Percentiles rank a stretch among this genome's conserved stretches.
phyloP scores from a whole-genome alignment of 2,329 filamentous ascomycete genomes.

The Aspergillus jensenii region DNA sequence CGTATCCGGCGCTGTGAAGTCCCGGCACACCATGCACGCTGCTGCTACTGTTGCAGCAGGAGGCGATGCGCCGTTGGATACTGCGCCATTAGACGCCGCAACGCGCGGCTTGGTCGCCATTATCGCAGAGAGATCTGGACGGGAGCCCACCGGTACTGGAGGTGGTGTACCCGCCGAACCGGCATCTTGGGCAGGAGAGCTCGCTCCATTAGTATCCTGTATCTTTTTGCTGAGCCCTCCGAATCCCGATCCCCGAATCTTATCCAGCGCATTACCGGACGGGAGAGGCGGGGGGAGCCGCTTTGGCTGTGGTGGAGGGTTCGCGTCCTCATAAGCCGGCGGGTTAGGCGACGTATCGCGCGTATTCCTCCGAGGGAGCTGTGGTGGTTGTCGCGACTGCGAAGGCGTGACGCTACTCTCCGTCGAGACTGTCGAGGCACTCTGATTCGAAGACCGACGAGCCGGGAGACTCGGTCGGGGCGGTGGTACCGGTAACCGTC shows the following conservation, averaged over 20 bases:
- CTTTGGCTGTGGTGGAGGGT: conserved; percentile 23
- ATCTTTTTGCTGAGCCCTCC: conserved; percentile 44
- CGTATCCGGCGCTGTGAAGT: conserved; percentile 78
- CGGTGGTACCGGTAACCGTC: conserved; percentile 18
- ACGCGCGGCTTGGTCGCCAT: conserved; percentile 53
- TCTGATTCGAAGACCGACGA: conserved; percentile 21
- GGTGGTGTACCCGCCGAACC: conserved; percentile 40
- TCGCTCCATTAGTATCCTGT: conserved; percentile 16
- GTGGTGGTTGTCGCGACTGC: conserved; percentile 22
- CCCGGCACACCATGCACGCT: conserved; percentile 77
- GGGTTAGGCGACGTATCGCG: conserved; percentile 17
- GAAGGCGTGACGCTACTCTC: conserved; percentile 9
- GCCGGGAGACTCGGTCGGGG: conserved; percentile 22
- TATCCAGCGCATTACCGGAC: conserved; percentile 34
- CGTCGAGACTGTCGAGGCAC: conserved; percentile 9
- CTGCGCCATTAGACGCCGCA: conserved; percentile 18
- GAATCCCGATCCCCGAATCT: conserved; percentile 48
- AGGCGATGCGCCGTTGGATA: background rate
- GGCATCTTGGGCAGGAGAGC: conserved; percentile 7
- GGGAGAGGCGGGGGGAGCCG: conserved; percentile 36
- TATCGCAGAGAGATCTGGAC: conserved; percentile 59
- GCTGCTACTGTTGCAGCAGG: conserved; percentile 17
- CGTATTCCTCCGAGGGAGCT: conserved; percentile 22
- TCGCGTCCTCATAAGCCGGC: conserved; percentile 9
- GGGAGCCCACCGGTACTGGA: conserved; percentile 55